These are phyloP conservation scores for Naganishia friedmannii DNA, from an alignment of 768 basidiomycete species.

Conservation along the genomic window DNA sequence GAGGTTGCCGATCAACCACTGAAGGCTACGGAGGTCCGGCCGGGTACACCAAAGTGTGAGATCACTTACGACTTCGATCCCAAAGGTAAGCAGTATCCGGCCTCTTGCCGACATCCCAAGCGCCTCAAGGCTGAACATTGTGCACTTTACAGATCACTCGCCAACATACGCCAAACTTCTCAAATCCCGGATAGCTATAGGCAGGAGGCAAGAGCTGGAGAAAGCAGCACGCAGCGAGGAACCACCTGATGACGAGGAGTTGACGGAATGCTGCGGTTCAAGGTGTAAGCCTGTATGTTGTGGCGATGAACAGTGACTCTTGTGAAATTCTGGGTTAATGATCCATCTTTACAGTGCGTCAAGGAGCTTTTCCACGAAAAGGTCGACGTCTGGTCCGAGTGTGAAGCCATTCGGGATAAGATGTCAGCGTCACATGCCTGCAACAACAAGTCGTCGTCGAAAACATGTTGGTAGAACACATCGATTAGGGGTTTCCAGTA, in stretches of 20 bases:
- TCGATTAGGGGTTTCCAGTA: no score
- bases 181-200: conserved; percentile 4
- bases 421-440: neutral
- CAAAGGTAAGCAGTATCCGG: neutral
- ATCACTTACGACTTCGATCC: conserved; percentile 20
- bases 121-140: neutral
- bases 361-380: conserved; percentile 24
- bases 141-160: neutral
- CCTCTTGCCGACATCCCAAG: neutral
- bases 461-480: neutral
- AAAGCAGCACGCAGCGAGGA: conserved; percentile 16
- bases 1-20: neutral
- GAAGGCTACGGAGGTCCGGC: neutral
- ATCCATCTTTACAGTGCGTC: neutral
- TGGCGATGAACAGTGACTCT: neutral
- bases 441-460: neutral
- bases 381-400: conserved; percentile 17
- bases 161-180: conserved; percentile 18
- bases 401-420: conserved; percentile 19
- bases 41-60: conserved; percentile 11
- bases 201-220: conserved; percentile 25
- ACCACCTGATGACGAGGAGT: conserved; percentile 9
- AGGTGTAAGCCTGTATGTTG: conserved; percentile 16
- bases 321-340: neutral
- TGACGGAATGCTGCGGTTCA: conserved; percentile 19